These are phyloP conservation scores for Thozetella sp. DNA, from an alignment of 495 filamentous ascomycete species.

Conservation along the genomic window DNA sequence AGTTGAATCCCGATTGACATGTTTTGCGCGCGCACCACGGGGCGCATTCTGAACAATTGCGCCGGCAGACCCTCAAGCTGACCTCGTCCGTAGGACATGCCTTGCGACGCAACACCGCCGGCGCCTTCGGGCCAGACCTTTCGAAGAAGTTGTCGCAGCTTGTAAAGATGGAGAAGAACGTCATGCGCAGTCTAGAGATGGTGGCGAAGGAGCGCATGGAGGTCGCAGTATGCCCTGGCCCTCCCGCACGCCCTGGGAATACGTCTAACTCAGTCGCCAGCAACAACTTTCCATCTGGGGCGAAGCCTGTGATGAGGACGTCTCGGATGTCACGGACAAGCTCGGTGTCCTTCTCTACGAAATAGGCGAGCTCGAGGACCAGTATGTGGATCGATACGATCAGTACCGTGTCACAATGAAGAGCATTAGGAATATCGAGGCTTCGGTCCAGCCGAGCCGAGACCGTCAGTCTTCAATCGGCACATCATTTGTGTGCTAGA, in stretches of 20 bases:
- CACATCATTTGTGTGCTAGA: not conserved
- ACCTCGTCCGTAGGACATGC: conserved; percentile 73
- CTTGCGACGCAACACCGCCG: conserved; percentile 86
- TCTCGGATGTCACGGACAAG: conserved; percentile 98
- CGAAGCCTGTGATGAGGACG: conserved; percentile 94
- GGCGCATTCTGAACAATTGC: conserved; percentile 3
- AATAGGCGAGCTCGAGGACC: conserved; percentile 96
- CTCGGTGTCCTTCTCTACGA: conserved; percentile 97
- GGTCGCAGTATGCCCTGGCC: conserved; percentile 74
- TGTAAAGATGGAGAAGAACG: conserved; percentile 99
- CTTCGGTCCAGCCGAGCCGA: conserved; percentile 95
- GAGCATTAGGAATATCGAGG: conserved; percentile 98
- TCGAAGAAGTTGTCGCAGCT: conserved; percentile 96
- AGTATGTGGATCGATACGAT: conserved; percentile 97
- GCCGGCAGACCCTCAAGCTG: conserved; percentile 17
- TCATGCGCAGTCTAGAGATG: conserved; percentile 96
- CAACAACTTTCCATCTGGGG: conserved; percentile 99
- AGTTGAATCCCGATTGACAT: not conserved
- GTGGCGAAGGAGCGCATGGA: conserved; percentile 97
- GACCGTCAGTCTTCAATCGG: conserved; percentile 67
- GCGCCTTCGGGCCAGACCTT: conserved; percentile 94
- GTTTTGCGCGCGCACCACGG: conserved; percentile 1
- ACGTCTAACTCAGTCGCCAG: conserved; percentile 48
- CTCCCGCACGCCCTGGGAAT: not conserved
- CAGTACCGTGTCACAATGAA: conserved; percentile 99